These are phyloP conservation scores for Pisolithus tinctorius DNA, from an alignment of 768 basidiomycete species.

Conservation along the genomic window DNA sequence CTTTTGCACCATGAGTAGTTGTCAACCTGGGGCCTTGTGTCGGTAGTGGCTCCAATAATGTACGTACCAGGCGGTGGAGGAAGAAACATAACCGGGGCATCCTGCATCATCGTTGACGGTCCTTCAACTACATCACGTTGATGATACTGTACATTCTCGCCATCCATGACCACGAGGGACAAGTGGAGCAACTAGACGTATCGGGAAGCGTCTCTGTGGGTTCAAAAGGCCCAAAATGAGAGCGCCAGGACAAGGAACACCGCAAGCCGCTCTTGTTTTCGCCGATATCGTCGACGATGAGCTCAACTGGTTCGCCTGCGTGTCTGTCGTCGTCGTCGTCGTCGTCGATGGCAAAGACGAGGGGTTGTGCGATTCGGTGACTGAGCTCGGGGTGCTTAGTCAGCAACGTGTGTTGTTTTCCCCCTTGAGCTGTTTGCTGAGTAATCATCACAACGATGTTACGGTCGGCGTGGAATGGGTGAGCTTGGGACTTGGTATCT, in stretches of 20 bases:
- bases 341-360: constrained; percentile 27
- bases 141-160: constrained; percentile 18
- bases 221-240: constrained; percentile 14
- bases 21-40: background rate
- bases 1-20: constrained; percentile 14
- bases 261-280: background rate
- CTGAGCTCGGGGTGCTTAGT: constrained; percentile 25
- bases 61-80: constrained; percentile 28
- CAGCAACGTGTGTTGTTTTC: constrained; percentile 19
- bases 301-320: constrained; percentile 16
- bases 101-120: constrained; percentile 39
- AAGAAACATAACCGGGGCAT: constrained; percentile 18
- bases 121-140: constrained; percentile 56
- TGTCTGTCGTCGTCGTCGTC: constrained; percentile 20
- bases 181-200: constrained; percentile 9
- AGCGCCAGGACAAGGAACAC: background rate
- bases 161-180: constrained; percentile 24
- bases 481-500: no score
- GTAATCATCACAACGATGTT: background rate
- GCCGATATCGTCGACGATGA: constrained; percentile 26
- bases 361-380: constrained; percentile 21
- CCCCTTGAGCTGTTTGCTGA: background rate
- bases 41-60: background rate
- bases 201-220: constrained; percentile 19
- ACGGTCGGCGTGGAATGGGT: no score